Evolutionary conservation across 2,329 filamentous ascomycete genomes (phyloP).

Genomic region (Catunica adiposa): DNA sequence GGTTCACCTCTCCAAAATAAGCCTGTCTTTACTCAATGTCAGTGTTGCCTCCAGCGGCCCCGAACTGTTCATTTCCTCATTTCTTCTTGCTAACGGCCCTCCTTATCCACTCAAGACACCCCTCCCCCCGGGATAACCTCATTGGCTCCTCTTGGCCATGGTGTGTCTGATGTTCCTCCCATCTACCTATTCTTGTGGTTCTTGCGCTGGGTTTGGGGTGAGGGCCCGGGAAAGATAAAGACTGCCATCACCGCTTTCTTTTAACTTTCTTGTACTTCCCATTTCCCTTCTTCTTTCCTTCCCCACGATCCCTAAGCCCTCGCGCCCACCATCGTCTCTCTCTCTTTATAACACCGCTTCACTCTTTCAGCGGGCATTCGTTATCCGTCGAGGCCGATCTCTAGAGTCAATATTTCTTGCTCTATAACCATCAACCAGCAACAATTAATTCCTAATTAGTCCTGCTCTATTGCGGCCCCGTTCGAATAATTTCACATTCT

Average conservation of each 20-base stretch:
- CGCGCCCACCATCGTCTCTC: conserved; percentile 16
- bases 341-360: conserved; percentile 47
- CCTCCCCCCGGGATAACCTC: not conserved
- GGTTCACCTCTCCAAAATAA: not conserved
- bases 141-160: too few species aligned
- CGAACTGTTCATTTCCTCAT: conserved; percentile 1
- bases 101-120: too few species aligned
- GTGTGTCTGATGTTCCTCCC: not conserved
- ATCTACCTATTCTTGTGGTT: conserved; percentile 3
- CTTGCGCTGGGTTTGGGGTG: not conserved
- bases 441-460: conserved; percentile 9
- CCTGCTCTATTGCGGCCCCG: not conserved
- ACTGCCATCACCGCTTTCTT: not conserved
- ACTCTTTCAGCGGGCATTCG: conserved; percentile 78
- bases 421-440: conserved; percentile 17
- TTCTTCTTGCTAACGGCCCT: not conserved
- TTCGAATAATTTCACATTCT: conserved; percentile 4
- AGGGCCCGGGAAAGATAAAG: not conserved
- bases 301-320: conserved; percentile 26
- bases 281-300: conserved; percentile 25
- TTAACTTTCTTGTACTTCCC: conserved; percentile 1
- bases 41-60: not conserved
- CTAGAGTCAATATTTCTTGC: conserved; percentile 14
- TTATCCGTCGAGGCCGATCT: conserved; percentile 24
- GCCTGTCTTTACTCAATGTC: not conserved